A percentile compares a stretch with the other conserved stretches of the same genome.
These are phyloP conservation scores for Sisymbrium altissimum DNA, from an alignment of 345 rosid species.

Conservation along the genomic window DNA sequence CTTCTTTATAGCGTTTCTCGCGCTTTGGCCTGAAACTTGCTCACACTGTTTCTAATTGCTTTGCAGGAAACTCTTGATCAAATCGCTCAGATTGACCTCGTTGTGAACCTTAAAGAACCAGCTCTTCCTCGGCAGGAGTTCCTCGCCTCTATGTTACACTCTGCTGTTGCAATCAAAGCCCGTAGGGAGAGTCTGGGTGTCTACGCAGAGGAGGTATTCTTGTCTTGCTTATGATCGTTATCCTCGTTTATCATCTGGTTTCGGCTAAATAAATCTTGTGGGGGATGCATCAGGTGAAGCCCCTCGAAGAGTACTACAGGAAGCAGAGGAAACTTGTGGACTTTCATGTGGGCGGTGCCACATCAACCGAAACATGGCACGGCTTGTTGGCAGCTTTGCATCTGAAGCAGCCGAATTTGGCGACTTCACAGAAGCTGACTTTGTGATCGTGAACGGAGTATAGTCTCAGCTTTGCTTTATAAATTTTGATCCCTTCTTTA, in stretches of 20 bases:
- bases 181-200: conserved; percentile 44
- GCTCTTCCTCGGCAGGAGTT: conserved; percentile 32
- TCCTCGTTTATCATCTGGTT: not conserved
- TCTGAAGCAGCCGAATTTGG: conserved; percentile 54
- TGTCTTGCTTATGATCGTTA: not conserved
- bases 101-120: conserved; percentile 65
- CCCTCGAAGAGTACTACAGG: conserved; percentile 80
- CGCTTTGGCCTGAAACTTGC: no score
- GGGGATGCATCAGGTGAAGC: conserved; percentile 50
- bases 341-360: conserved; percentile 58
- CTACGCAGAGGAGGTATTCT: conserved; percentile 59
- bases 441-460: conserved; percentile 26
- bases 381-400: conserved; percentile 79
- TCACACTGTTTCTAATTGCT: not conserved
- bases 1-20: no score
- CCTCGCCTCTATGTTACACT: conserved; percentile 30
- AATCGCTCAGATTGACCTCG: conserved; percentile 77
- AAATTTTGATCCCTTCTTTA: conserved; percentile 31
- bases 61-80: conserved; percentile 88
- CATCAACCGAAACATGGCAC: conserved; percentile 75
- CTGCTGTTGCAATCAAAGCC: conserved; percentile 38
- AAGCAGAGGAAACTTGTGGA: conserved; percentile 76
- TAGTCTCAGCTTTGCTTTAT: conserved; percentile 24
- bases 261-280: not conserved
- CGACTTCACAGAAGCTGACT: conserved; percentile 56